Evolutionary conservation across 305 asterid genomes (phyloP), one percentile per base, ranked within the genome.

Genomic region (Solanum hybrid): DNA sequence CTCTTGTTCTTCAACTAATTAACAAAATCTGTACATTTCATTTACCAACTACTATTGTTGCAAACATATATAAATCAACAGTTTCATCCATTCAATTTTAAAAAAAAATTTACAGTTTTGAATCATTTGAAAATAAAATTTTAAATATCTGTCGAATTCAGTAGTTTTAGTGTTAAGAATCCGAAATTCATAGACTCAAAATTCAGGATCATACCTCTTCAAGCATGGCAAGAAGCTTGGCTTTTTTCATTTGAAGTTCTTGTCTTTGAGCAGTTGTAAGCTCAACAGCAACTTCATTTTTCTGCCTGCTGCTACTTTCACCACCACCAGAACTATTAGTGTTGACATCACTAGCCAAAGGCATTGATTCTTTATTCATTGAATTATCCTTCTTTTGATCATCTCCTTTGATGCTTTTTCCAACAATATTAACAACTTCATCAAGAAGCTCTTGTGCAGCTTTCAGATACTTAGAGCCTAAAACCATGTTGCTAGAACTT

Each of bases 221-320:
- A 35, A 95, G 91, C 97, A 96, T 92, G 94, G 81, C 91, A 51
- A 89, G 78, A 82, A 94, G 97, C 89, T 94, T 95, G 22, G 96
- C 93, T 92, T 94, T 95, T 91, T 94, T 96, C 95, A 94, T 94
- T 92, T 94, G 97, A 91, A 94, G 92, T 88, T 95, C 98, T 73
- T 96, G 98, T 45, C 94, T 95, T 88, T 94, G 95, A 34, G 98
- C 92, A 17, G 96, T 85, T 13, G 95, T 85, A 42, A 94, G 93
- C 86, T 94, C 95, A 14, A 79, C 85, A 19, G 88, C 89, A 38
- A 69, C 77, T 36, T 77, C 87, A 84, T 51, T 51, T 84, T 84
- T 84, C 73, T 17, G 75, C 42, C 11, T 69, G 31, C 89, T 75
- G 24, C 69, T 69, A 56, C 81, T 90, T 90, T 90, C 93, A 56